These are phyloP conservation scores for Trichosporon asahii DNA, from an alignment of 1,284 basidiomycete genomes.

Conservation along the genomic window DNA sequence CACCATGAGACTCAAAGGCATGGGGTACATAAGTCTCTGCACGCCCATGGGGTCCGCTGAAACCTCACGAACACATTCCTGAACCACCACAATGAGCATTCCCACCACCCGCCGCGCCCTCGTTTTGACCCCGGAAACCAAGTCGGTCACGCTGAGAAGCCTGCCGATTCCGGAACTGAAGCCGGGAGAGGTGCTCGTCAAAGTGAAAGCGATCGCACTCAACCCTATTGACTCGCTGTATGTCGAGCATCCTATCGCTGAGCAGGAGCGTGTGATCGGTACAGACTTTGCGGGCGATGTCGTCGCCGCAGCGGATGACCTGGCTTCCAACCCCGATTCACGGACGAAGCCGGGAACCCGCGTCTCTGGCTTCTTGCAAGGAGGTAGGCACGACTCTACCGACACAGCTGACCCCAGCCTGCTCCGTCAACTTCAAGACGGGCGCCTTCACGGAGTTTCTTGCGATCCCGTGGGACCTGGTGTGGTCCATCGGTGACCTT, in stretches of 20 bases:
- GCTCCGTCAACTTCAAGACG: slow-evolving; percentile 13
- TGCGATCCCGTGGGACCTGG: slow-evolving; percentile 7
- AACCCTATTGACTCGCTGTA: slow-evolving; percentile 21
- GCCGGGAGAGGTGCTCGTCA: not conserved
- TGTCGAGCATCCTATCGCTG: slow-evolving; percentile 5
- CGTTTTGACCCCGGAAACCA: not conserved
- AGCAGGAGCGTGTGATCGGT: slow-evolving; percentile 17
- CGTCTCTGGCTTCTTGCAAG: not conserved
- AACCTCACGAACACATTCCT: too few species aligned
- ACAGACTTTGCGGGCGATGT: slow-evolving; percentile 22
- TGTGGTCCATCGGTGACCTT: slow-evolving; percentile 13
- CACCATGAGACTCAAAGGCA: too few species aligned
- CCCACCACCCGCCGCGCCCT: not conserved
- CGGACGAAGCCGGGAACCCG: not conserved
- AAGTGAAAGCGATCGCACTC: slow-evolving; percentile 13
- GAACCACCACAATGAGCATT: not conserved
- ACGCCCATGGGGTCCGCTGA: too few species aligned
- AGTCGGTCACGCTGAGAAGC: not conserved
- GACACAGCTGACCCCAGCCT: slow-evolving; percentile 8
- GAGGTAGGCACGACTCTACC: not conserved
- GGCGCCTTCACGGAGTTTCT: slow-evolving; percentile 19
- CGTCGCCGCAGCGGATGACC: not conserved
- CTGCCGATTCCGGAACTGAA: not conserved
- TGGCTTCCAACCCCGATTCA: not conserved
- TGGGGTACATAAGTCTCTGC: too few species aligned